These are phyloP conservation scores for Aspergillus sp. DNA, from an alignment of 2,329 filamentous ascomycete species.

Conservation along the genomic window DNA sequence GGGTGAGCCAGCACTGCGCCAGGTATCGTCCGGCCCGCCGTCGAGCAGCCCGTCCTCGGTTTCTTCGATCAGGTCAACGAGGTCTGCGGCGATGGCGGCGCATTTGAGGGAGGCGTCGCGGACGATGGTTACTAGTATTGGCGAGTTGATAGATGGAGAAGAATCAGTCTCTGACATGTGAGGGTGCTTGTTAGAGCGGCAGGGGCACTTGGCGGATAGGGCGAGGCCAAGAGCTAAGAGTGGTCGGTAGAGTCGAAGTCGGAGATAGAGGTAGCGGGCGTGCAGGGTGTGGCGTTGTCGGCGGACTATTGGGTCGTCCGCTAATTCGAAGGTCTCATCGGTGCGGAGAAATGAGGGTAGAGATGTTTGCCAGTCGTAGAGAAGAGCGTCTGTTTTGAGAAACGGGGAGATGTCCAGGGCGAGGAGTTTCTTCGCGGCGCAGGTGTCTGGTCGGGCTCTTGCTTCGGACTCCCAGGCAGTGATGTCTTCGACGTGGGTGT, in stretches of 20 bases:
- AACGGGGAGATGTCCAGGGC: constrained; percentile 21
- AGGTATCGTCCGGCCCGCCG: not conserved
- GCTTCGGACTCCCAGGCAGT: constrained; percentile 24
- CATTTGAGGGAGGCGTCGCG: constrained; percentile 18
- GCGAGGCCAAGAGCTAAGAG: constrained; percentile 14
- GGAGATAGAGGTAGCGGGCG: constrained; percentile 26
- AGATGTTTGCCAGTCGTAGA: constrained; percentile 27
- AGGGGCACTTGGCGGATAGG: constrained; percentile 13
- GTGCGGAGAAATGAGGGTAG: constrained; percentile 24
- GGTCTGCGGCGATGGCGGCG: constrained; percentile 8
- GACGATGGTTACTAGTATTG: constrained; percentile 10
- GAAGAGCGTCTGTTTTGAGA: constrained; percentile 19
- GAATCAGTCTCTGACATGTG: constrained; percentile 6
- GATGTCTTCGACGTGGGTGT: constrained; percentile 25
- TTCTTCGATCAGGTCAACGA: constrained; percentile 6
- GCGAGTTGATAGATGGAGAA: constrained; percentile 6
- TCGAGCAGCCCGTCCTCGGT: constrained; percentile 12
- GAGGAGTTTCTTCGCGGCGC: constrained; percentile 24
- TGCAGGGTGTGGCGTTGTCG: constrained; percentile 29
- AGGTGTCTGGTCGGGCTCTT: constrained; percentile 14
- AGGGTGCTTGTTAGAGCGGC: constrained; percentile 3
- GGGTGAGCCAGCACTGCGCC: constrained; percentile 3
- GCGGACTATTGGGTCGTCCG: constrained; percentile 21
- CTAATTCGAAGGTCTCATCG: not conserved
- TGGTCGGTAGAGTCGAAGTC: constrained; percentile 21